Conservation (phyloP, 352 stramenopile genomes). For the Stramenopiles sp. region DNA sequence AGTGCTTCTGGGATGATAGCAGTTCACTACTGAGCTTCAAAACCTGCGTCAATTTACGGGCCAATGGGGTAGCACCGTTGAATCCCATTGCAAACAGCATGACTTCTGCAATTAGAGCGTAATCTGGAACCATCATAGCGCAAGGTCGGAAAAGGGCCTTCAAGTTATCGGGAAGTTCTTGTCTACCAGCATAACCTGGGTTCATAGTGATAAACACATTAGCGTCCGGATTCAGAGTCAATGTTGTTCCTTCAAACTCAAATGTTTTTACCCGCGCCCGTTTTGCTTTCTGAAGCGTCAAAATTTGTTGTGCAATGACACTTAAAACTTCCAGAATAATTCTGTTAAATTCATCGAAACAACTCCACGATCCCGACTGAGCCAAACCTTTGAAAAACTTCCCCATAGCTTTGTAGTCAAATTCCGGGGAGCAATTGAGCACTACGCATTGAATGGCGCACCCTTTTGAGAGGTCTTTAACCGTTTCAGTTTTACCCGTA, state of each 20-base stretch:
- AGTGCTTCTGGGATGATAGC: slow-evolving; percentile 81
- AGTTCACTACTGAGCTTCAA: slow-evolving; percentile 83
- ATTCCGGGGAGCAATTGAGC: slow-evolving; percentile 66
- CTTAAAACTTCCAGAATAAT: slow-evolving; percentile 78
- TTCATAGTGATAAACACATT: slow-evolving; percentile 89
- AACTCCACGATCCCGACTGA: slow-evolving; percentile 80
- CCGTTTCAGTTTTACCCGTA: slow-evolving; percentile 77
- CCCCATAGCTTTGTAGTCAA: slow-evolving; percentile 81
- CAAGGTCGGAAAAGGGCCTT: slow-evolving; percentile 76
- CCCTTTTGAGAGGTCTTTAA: slow-evolving; percentile 73
- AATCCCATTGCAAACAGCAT: slow-evolving; percentile 81
- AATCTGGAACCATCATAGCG: slow-evolving; percentile 75
- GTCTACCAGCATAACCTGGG: slow-evolving; percentile 65
- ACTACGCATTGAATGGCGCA: slow-evolving; percentile 71
- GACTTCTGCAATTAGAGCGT: slow-evolving; percentile 74
- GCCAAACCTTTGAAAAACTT: slow-evolving; percentile 81
- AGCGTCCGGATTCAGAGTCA: slow-evolving; percentile 67
- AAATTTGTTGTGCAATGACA: slow-evolving; percentile 70
- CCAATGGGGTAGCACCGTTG: slow-evolving; percentile 62
- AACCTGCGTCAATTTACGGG: slow-evolving; percentile 78
- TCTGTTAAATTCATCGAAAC: slow-evolving; percentile 87
- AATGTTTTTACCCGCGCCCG: slow-evolving; percentile 68
- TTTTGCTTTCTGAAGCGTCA: slow-evolving; percentile 71
- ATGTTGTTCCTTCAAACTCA: slow-evolving; percentile 67
- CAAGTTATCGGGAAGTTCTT: slow-evolving; percentile 69